Conservation (phyloP, 768 basidiomycete genomes). For the Symmetrospora coprosmae region DNA sequence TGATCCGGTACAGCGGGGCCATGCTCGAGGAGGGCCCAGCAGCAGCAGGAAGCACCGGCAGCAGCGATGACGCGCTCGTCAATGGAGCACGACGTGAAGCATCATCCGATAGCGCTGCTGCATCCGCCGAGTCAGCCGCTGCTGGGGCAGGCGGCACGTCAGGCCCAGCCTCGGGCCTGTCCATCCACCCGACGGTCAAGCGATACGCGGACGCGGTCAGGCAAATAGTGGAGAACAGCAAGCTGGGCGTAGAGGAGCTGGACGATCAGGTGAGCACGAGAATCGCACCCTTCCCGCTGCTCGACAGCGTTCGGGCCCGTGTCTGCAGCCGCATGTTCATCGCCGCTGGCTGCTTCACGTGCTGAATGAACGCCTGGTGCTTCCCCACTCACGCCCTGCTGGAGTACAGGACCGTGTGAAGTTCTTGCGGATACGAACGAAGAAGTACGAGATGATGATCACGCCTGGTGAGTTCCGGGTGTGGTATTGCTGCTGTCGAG, state of each 20-base stretch:
- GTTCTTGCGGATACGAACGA: constrained; percentile 39
- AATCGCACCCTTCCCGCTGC: too few relatives aligned
- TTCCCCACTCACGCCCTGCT: background rate
- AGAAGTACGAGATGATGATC: constrained; percentile 40
- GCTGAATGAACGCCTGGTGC: background rate
- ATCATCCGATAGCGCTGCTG: too few relatives aligned
- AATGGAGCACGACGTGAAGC: background rate
- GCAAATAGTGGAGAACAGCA: constrained; percentile 33
- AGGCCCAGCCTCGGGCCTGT: too few relatives aligned
- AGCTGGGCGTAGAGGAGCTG: constrained; percentile 33
- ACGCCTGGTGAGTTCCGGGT: constrained; percentile 37
- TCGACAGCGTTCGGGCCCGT: background rate
- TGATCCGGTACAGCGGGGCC: constrained; percentile 26
- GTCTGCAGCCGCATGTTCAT: too few relatives aligned
- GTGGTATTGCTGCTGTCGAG: too few relatives aligned
- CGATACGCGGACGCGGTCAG: constrained; percentile 16
- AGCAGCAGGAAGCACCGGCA: background rate
- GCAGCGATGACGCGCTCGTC: background rate
- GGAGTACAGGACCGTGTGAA: constrained; percentile 37
- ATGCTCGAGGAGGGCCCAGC: constrained; percentile 19
- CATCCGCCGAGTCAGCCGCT: too few relatives aligned
- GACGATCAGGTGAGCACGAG: constrained; percentile 35
- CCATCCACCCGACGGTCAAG: background rate
- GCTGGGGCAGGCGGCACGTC: too few relatives aligned
- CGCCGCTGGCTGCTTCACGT: too few relatives aligned